Base-by-base conservation (phyloP, 306 rosid species). In the Malus fusca region DNA sequence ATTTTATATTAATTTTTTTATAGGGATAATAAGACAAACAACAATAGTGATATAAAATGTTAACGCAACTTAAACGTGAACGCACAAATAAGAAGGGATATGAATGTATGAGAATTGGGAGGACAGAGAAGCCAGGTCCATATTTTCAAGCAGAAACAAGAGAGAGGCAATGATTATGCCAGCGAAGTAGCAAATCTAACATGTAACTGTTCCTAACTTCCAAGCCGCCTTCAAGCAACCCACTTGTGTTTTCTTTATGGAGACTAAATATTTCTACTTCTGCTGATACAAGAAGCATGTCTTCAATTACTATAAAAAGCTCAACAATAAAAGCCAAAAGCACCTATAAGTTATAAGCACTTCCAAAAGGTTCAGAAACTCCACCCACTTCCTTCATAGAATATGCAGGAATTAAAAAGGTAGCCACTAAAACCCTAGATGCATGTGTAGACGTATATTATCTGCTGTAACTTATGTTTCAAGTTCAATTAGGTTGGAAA, bases 401-500 rank as follows among this genome's bases (percentile, higher is more conserved):
- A 58, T 58, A 11, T 37, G 70, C 10, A 21, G 70, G 62, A n/a
- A n/a, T 22, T n/a, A n/a, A 64, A 64, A 63, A 17, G 30, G 21
- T 35, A 31, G 64, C 55, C 64, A 23, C 23, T 56, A 28, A 33
- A 62, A 58, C n/a, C 23, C 22, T 58, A 56, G 31, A 73, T 40
- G 67, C 33, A 7, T 33, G 31, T 71, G 31, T 53, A 33, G 7
- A 23, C 26, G 40, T 21, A 40, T 28, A 23, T 56, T 12, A 81
- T 37, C 42, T 37, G 74, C 65, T 76, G 77, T 79, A 70, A 30
- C 86, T 83, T 81, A 31, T 26, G 71, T 60, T 78, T 68, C 53
- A 64, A 71, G 85, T 75, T 66, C 71, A 71, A 43, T 77, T 43
- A 74, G 88, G 86, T 79, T 69, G 75, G 66, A 71, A 73, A 70